phyloP scores from a whole-genome alignment of 2,329 filamentous ascomycete genomes.

The Didymella lethalis region DNA sequence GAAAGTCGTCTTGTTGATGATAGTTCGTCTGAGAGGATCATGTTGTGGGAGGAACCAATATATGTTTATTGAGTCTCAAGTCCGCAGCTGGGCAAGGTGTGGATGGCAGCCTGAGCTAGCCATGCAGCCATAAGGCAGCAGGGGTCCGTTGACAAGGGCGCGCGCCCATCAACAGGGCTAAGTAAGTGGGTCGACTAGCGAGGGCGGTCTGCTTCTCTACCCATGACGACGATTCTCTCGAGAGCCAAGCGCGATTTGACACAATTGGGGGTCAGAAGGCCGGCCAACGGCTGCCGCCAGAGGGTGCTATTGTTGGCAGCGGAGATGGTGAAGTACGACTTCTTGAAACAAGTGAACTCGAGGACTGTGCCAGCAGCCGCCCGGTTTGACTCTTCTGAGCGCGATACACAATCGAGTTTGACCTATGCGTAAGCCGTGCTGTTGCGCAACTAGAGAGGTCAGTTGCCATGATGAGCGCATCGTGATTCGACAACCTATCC shows the following conservation, averaged over 20 bases:
- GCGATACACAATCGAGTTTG: conserved; percentile 31
- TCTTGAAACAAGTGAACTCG: conserved; percentile 18
- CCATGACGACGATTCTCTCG: conserved; percentile 42
- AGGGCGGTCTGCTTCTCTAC: conserved; percentile 41
- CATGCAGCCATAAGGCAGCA: conserved; percentile 15
- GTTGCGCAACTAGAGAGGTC: conserved; percentile 25
- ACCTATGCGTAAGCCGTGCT: conserved; percentile 7
- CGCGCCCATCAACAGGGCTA: conserved; percentile 27
- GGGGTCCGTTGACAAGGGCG: conserved; percentile 23
- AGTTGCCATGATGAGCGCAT: conserved; percentile 16
- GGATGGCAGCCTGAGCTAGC: conserved; percentile 39
- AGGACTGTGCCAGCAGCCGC: conserved; percentile 38
- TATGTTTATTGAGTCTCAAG: conserved; percentile 39
- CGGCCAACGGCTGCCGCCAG: conserved; percentile 24
- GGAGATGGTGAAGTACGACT: conserved; percentile 17
- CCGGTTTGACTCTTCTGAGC: conserved; percentile 27
- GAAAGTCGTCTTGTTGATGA: conserved; percentile 14
- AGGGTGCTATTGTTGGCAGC: conserved; percentile 28
- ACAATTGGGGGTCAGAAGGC: conserved; percentile 36
- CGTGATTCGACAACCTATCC: conserved; percentile 32
- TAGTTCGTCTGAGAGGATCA: conserved; percentile 26
- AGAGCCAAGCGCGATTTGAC: conserved; percentile 29
- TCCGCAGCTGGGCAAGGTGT: conserved; percentile 32
- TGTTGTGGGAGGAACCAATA: conserved; percentile 42
- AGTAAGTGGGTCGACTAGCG: conserved; percentile 29